Evolutionary conservation across 768 basidiomycete genomes (phyloP).

Genomic region (Kwoniella heveanensis): DNA sequence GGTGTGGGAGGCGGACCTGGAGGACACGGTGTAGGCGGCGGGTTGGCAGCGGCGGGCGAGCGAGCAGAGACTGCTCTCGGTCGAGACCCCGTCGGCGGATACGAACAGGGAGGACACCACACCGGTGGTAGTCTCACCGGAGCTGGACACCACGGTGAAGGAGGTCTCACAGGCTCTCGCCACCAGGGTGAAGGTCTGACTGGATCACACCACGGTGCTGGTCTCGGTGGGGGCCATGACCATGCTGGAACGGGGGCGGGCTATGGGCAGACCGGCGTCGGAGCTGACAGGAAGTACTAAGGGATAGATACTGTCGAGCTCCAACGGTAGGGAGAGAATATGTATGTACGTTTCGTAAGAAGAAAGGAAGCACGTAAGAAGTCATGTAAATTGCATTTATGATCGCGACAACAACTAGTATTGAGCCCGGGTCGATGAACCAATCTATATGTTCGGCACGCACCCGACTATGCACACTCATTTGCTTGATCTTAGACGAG

Average conservation of each 20-base stretch:
- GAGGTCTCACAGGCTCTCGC: not conserved
- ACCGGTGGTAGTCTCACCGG: not conserved
- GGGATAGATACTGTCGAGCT: not conserved
- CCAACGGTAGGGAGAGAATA: not conserved
- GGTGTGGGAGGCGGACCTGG: not conserved
- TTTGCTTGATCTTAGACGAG: no score
- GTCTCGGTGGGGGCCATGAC: not conserved
- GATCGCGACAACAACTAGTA: no score
- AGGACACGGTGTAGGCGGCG: constrained; percentile 1
- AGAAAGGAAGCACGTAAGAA: not conserved
- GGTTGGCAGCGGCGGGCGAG: constrained; percentile 1
- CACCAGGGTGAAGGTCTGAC: not conserved
- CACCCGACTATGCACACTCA: no score
- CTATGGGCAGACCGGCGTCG: not conserved
- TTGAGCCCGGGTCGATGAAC: no score
- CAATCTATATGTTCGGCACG: no score
- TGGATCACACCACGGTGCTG: not conserved
- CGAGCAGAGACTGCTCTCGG: not conserved
- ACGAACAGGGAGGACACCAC: not conserved
- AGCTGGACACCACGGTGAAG: not conserved
- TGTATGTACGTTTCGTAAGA: not conserved
- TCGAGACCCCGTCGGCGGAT: not conserved
- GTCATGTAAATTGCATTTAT: no score
- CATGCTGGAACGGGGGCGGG: not conserved
- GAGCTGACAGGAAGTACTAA: constrained; percentile 1